phyloP scores from a whole-genome alignment of 495 filamentous ascomycete species.

The Penicillium odoratum region DNA sequence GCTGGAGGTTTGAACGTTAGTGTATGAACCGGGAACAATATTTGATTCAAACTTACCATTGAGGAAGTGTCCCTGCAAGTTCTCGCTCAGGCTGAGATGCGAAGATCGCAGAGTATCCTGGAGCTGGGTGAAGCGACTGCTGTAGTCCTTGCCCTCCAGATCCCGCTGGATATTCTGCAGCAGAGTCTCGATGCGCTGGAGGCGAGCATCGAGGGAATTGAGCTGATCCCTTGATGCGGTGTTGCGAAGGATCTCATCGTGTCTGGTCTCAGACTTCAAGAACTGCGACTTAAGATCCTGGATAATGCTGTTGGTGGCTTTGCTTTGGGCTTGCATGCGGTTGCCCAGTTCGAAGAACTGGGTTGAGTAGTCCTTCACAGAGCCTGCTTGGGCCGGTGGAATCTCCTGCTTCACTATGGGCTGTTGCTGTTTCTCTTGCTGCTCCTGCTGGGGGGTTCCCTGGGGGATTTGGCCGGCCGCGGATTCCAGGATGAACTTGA shows the following conservation, averaged over 20 bases:
- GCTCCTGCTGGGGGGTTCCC: constrained; percentile 32
- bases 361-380: constrained; percentile 48
- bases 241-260: constrained; percentile 55
- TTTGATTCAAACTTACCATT: constrained; percentile 27
- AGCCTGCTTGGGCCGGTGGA: constrained; percentile 30
- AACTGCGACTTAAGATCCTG: constrained; percentile 54
- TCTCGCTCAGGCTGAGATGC: constrained; percentile 64
- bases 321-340: constrained; percentile 73
- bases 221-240: constrained; percentile 52
- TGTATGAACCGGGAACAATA: constrained; percentile 7
- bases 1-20: constrained; percentile 40
- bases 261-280: constrained; percentile 55
- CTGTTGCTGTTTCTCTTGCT: constrained; percentile 26
- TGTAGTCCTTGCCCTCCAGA: constrained; percentile 71
- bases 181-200: constrained; percentile 59
- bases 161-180: constrained; percentile 60
- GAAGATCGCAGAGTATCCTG: constrained; percentile 71
- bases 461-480: constrained; percentile 32
- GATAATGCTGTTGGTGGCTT: constrained; percentile 68
- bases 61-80: constrained; percentile 39
- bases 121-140: constrained; percentile 65
- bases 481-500: constrained; percentile 74
- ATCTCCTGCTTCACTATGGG: constrained; percentile 32
- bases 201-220: constrained; percentile 50
- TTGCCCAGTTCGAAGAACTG: constrained; percentile 83